Evolutionary conservation across 164 flowering plant species (phyloP).

Genomic region (Sextonia rubra): DNA sequence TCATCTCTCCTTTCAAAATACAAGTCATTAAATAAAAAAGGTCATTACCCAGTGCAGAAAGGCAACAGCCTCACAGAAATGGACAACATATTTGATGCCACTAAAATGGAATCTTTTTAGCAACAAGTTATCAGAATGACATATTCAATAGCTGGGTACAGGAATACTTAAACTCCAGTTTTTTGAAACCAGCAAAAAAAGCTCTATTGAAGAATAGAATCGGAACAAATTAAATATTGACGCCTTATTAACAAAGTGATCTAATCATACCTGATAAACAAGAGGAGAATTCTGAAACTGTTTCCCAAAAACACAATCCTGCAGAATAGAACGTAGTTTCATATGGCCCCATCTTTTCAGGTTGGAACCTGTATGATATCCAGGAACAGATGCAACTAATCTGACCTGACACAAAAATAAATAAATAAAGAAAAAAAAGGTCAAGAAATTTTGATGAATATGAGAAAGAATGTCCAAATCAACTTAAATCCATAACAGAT

Average conservation of each 20-base stretch:
- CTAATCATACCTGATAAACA: slow-evolving; percentile 68
- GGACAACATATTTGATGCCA: too few species aligned
- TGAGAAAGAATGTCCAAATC: not conserved
- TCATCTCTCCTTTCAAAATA: too few species aligned
- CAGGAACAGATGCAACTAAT: slow-evolving; percentile 96
- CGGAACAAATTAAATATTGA: not conserved
- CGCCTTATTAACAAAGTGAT: not conserved
- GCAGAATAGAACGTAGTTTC: slow-evolving; percentile 77
- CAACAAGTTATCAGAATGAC: too few species aligned
- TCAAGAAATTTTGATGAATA: not conserved
- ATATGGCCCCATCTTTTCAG: slow-evolving; percentile 97
- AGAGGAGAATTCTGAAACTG: slow-evolving; percentile 78
- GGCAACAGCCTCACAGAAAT: not conserved
- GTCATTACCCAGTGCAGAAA: not conserved
- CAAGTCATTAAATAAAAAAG: not conserved
- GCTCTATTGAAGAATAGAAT: not conserved
- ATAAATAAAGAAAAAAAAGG: not conserved
- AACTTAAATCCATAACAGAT: not conserved
- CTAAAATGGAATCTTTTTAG: too few species aligned
- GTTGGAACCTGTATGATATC: slow-evolving; percentile 78
- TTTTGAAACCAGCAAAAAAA: not conserved
- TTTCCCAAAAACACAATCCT: slow-evolving; percentile 63
- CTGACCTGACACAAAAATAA: slow-evolving; percentile 42
- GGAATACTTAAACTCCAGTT: not conserved
- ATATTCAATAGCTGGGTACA: too few species aligned